Base-by-base conservation (phyloP, 2,329 filamentous ascomycete genomes). In the Calonectria multiphialidica region DNA sequence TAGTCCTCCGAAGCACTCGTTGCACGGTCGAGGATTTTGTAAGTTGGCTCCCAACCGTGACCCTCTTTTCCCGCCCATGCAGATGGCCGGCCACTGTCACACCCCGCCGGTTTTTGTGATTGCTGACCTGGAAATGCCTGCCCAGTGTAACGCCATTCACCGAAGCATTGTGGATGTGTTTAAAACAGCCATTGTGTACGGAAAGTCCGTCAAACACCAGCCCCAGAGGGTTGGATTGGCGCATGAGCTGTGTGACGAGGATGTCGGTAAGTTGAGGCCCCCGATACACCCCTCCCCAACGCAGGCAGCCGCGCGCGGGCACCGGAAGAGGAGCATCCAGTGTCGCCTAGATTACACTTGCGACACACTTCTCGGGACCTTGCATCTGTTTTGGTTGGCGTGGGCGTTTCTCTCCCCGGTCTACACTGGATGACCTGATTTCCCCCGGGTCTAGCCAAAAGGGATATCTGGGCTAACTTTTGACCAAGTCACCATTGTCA, bases 1-100 rank as follows among this genome's bases (percentile, higher is more conserved):
- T 99, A 44, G 97, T 99, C 79, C 88, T 99, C 77, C 93, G 94
- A 80, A 90, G 93, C 75, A 92, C 89, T 65, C 93, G 92, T 77
- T 97, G 94, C 84, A 98, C 96, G 2, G 92, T 99, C 53, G 97
- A 99, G 86, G 97, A 98, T 83, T 99, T 99, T 85, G 96, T 98
- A 90, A 88, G 95, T 90, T 75, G 75, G 57, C 47, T 55, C 37
- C 25, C 59, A 40, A 23, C 40, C 42, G 44, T 59, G 59, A 71
- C 35, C 42, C 55, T 57, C 44, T 42, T 64, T 47, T 21, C 25
- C 25, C 21, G 33, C 68, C 53, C 65, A 37, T 72, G 53, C 68
- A 63, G 62, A 71, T 70, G 66, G 30, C 65, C 70, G 53, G 64
- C 68, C 72, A 47, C 49, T 25, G 68, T 66, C 59, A 23, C 49